Conservation (phyloP, 2,329 filamentous ascomycete species). For the Microascus cirrosus region DNA sequence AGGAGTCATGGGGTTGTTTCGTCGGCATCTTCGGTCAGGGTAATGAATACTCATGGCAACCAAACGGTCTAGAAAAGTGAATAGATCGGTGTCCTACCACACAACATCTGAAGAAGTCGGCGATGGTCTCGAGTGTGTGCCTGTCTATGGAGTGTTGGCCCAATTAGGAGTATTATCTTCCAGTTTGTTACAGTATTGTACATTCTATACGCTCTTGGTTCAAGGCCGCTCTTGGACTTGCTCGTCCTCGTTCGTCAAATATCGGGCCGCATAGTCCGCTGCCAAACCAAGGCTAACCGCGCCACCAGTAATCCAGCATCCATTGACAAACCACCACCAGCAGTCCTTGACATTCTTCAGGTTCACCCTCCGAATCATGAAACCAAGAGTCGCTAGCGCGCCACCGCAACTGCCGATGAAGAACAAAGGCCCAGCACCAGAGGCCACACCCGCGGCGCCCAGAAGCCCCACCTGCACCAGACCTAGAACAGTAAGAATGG, state of each 20-base stretch:
- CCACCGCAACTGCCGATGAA: conserved; percentile 58
- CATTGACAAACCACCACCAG: conserved; percentile 70
- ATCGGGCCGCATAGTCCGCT: conserved; percentile 46
- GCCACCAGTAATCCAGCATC: conserved; percentile 57
- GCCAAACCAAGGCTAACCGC: conserved; percentile 47
- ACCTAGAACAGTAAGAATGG: conserved; percentile 60
- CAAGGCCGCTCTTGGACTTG: background rate
- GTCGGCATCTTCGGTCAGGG: conserved; percentile 33
- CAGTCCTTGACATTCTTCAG: conserved; percentile 56
- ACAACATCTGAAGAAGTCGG: background rate
- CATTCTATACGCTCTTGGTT: conserved; percentile 2
- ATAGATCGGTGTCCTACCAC: conserved; percentile 11
- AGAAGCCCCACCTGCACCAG: conserved; percentile 59
- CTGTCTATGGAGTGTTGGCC: background rate
- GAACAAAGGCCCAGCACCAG: conserved; percentile 58
- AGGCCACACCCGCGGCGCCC: conserved; percentile 55
- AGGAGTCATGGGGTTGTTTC: conserved; percentile 35
- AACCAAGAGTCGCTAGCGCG: conserved; percentile 44
- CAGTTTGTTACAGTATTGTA: conserved; percentile 4
- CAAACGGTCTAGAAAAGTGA: conserved; percentile 29
- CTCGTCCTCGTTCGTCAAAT: conserved; percentile 12
- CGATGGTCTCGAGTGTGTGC: background rate
- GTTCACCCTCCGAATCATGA: conserved; percentile 59
- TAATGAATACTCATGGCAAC: conserved; percentile 25
- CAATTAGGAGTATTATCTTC: background rate